These are phyloP conservation scores for Mucor velutinosus DNA, from an alignment of 371 early-diverging fungal genomes.

Conservation along the genomic window DNA sequence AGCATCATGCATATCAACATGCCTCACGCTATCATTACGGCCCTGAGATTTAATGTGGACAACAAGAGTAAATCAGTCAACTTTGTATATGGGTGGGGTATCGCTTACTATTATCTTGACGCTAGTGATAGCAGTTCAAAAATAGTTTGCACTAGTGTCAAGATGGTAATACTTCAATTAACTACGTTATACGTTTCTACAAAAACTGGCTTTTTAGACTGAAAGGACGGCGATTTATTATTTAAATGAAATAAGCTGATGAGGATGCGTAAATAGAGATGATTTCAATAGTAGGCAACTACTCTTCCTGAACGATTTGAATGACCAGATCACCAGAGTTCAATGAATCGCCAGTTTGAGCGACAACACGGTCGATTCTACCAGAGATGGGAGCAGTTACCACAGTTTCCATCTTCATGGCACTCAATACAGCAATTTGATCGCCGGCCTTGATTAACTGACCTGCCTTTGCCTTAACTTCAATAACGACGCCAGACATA, in stretches of 20 bases:
- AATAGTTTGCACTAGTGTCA: no score
- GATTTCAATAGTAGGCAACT: background rate
- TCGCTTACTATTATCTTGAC: no score
- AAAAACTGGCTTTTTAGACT: background rate
- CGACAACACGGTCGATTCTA: conserved; percentile 68
- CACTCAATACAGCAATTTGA: conserved; percentile 86
- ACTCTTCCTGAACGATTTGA: conserved; percentile 55
- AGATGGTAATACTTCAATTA: no score
- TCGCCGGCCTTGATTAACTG: conserved; percentile 85
- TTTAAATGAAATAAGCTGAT: background rate
- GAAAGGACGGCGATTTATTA: background rate
- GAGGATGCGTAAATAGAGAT: background rate
- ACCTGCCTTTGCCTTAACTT: conserved; percentile 84
- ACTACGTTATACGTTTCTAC: no score
- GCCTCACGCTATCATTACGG: no score
- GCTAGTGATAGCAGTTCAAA: no score
- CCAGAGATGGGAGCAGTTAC: conserved; percentile 86
- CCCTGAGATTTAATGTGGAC: no score
- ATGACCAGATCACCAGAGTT: conserved; percentile 82
- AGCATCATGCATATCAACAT: no score
- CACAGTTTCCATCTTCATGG: conserved; percentile 98
- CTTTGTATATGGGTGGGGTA: no score
- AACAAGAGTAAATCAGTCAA: no score
- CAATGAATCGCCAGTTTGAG: conserved; percentile 78
- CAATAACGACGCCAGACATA: conserved; percentile 95